These are phyloP conservation scores for Psilocybe cubensis DNA, from an alignment of 768 basidiomycete species.

Conservation along the genomic window DNA sequence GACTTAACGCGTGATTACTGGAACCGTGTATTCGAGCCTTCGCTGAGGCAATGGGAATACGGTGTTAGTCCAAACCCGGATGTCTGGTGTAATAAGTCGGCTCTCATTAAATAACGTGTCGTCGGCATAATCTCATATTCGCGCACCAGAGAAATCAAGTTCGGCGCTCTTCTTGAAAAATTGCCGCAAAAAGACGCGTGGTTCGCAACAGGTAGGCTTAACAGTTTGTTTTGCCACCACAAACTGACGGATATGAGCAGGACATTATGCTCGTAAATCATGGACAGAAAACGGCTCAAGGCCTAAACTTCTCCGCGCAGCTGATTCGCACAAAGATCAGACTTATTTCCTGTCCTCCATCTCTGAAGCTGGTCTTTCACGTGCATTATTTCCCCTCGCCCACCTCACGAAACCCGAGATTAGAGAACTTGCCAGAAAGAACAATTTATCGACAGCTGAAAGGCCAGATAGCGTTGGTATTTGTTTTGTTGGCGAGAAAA, in stretches of 20 bases:
- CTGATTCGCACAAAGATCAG: conserved; percentile 82
- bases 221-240: background rate
- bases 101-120: background rate
- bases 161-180: conserved; percentile 77
- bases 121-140: background rate
- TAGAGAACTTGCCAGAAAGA: conserved; percentile 65
- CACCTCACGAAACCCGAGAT: conserved; percentile 71
- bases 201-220: conserved; percentile 76
- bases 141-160: conserved; percentile 82
- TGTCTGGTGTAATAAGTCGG: conserved; percentile 86
- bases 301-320: conserved; percentile 55
- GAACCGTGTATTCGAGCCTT: conserved; percentile 89
- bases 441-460: conserved; percentile 70
- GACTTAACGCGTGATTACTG: conserved; percentile 93
- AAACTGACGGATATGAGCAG: conserved; percentile 35
- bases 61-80: conserved; percentile 93
- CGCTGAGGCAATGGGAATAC: conserved; percentile 73
- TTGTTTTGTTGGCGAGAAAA: conserved; percentile 89
- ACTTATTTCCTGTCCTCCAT: conserved; percentile 89
- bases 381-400: conserved; percentile 83
- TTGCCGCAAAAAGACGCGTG: conserved; percentile 57
- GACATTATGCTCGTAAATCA: conserved; percentile 83
- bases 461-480: conserved; percentile 91
- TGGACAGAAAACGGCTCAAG: conserved; percentile 45
- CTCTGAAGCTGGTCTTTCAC: conserved; percentile 60